phyloP scores from a whole-genome alignment of 2,329 filamentous ascomycete genomes.

The Penicillium nordicum region DNA sequence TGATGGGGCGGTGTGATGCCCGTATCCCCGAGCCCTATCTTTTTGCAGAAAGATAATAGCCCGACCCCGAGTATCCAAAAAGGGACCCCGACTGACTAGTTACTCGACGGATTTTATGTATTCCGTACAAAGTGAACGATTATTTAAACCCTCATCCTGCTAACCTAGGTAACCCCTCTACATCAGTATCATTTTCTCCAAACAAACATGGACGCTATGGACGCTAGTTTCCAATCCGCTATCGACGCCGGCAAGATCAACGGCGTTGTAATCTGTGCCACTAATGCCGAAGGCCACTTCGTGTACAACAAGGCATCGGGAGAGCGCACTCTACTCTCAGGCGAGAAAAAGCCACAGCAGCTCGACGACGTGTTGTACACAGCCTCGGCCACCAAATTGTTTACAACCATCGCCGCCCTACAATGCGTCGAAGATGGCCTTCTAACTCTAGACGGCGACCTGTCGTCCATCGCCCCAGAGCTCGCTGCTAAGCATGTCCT shows the following conservation, averaged over 20 bases:
- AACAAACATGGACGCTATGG: slow-evolving; percentile 27
- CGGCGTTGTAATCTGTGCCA: slow-evolving; percentile 45
- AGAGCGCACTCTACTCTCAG: slow-evolving; percentile 40
- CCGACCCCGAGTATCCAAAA: no score
- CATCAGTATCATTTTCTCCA: not conserved
- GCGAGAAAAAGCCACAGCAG: slow-evolving; percentile 39
- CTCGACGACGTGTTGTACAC: slow-evolving; percentile 24
- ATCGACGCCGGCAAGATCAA: slow-evolving; percentile 46
- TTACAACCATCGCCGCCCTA: slow-evolving; percentile 53
- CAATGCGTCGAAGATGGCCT: slow-evolving; percentile 54
- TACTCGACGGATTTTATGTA: no score
- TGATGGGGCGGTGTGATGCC: no score
- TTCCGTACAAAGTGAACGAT: not conserved
- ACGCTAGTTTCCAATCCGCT: slow-evolving; percentile 39
- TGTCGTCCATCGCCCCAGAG: slow-evolving; percentile 48
- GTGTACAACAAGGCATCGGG: slow-evolving; percentile 43
- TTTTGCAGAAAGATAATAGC: no score
- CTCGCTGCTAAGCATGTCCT: slow-evolving; percentile 50
- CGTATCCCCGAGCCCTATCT: no score
- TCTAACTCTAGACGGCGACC: slow-evolving; percentile 47
- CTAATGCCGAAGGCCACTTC: slow-evolving; percentile 40
- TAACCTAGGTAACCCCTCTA: not conserved
- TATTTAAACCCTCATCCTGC: not conserved
- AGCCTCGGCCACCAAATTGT: slow-evolving; percentile 42
- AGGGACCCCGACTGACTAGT: no score